Base-by-base conservation (phyloP, 108 stramenopile species). In the Cyclotella atomus region DNA sequence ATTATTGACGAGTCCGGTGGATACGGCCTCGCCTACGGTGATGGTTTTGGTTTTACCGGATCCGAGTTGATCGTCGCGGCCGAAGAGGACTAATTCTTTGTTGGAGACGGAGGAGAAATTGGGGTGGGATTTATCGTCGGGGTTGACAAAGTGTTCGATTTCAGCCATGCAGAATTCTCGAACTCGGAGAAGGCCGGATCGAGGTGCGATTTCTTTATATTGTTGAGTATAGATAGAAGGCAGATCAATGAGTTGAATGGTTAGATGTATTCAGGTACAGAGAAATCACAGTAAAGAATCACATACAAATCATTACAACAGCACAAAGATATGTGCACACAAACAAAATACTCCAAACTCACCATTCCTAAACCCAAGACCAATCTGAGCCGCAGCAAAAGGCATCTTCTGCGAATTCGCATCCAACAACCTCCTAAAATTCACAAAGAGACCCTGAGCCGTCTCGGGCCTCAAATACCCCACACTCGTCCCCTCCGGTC, bases 131-230 rank as follows among this genome's bases (percentile, higher is more conserved):
- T 99, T 99, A 73, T 99, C 94, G 43, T 90, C 87, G 2, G 99
- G 99, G 71, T 99, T 91, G 59, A 99, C 97, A 84, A 99, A 99
- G 77, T 99, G 99, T 75, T 99, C 99, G 66, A 99, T 99, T 83
- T 99, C 96, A 35, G 91, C 98, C 97, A 98, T 98, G 87, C 95
- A 96, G 76, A 99, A 99, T 87, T 99, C 99, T 50, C 99, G 94
- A 46, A 99, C 99, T 49, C 99, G 96, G 50, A 99, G 85, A 24
- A 99, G 92, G 33, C 99, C 99, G 34, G 87, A 88, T 64, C 97
- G 93, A 17, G 99, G 99, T 65, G 97, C 95, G 81, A 99, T 99
- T 88, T 99, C 99, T 91, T 65, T 46, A 29, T 15, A 46, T 19
- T 27, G 7, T 21, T n/a, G n/a, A n/a, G n/a, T n/a, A n/a, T n/a